Percentiles rank a stretch among this genome's conserved stretches.
Evolutionary conservation across 176 grass and related monocot species (phyloP).

Genomic region (Hordeum marinum): DNA sequence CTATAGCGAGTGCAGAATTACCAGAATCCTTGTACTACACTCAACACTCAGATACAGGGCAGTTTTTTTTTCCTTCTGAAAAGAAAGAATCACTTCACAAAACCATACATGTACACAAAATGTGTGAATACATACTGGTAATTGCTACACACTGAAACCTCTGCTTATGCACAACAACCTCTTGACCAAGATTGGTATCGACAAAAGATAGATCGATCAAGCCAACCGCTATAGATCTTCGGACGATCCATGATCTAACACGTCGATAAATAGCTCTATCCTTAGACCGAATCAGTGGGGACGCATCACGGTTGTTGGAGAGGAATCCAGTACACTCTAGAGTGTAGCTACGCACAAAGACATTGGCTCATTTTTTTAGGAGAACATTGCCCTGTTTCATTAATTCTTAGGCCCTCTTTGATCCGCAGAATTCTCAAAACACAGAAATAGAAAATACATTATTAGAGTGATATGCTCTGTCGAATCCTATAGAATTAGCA

Average conservation of each 20-base stretch:
- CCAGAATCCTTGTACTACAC: neutral
- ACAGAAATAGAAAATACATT: no score
- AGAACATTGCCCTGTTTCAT: no score
- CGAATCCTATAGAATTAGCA: no score
- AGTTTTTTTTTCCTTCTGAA: neutral
- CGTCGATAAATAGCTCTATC: neutral
- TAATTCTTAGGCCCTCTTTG: no score
- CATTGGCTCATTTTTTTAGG: neutral
- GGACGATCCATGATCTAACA: neutral
- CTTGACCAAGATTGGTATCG: neutral
- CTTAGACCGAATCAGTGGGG: neutral
- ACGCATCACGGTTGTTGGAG: neutral
- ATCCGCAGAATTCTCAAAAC: no score
- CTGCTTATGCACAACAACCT: neutral
- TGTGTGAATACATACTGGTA: neutral
- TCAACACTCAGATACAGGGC: neutral
- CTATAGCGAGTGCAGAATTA: neutral
- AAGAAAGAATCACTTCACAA: neutral
- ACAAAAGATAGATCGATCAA: neutral
- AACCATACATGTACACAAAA: neutral
- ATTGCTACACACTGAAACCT: neutral
- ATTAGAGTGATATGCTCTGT: no score
- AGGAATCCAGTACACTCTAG: neutral
- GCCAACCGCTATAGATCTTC: neutral
- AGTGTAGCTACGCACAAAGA: neutral